phyloP scores from a whole-genome alignment of 768 basidiomycete genomes.

The Fomitopsis serialis region DNA sequence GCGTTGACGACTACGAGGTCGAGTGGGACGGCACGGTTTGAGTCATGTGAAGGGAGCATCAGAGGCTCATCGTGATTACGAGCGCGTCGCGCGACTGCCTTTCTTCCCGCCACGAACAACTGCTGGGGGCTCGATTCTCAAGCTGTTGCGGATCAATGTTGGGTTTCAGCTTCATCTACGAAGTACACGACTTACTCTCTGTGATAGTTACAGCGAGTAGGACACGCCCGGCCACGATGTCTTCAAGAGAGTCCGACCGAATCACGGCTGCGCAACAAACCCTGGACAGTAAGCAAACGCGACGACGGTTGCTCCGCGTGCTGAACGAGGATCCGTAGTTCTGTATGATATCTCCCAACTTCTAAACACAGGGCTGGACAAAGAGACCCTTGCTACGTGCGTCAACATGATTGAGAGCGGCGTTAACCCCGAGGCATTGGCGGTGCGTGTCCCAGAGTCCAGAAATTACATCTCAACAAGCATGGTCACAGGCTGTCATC shows the following conservation, averaged over 20 bases:
- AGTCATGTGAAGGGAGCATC: not conserved
- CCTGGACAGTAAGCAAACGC: constrained; percentile 3
- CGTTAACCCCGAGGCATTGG: constrained; percentile 87
- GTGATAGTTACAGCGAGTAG: too few species aligned
- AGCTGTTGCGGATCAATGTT: too few species aligned
- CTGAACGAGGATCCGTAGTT: constrained; percentile 37
- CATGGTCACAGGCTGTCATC: constrained; percentile 59
- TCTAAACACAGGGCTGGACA: constrained; percentile 82
- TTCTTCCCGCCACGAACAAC: not conserved
- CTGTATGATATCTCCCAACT: constrained; percentile 86
- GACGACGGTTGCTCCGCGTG: not conserved
- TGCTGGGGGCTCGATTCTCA: too few species aligned
- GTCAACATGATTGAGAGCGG: constrained; percentile 90
- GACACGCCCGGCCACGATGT: constrained; percentile 16
- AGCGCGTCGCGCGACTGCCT: not conserved
- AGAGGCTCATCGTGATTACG: not conserved
- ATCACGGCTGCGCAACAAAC: constrained; percentile 30
- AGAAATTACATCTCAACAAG: too few species aligned
- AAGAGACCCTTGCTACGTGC: constrained; percentile 88
- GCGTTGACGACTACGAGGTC: too few species aligned
- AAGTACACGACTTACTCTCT: too few species aligned
- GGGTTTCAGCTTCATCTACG: too few species aligned
- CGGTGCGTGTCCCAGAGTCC: constrained; percentile 43
- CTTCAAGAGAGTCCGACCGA: constrained; percentile 51
- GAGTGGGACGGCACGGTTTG: too few species aligned